Conservation (phyloP, 768 basidiomycete genomes). For the Nidula microcarpa region DNA sequence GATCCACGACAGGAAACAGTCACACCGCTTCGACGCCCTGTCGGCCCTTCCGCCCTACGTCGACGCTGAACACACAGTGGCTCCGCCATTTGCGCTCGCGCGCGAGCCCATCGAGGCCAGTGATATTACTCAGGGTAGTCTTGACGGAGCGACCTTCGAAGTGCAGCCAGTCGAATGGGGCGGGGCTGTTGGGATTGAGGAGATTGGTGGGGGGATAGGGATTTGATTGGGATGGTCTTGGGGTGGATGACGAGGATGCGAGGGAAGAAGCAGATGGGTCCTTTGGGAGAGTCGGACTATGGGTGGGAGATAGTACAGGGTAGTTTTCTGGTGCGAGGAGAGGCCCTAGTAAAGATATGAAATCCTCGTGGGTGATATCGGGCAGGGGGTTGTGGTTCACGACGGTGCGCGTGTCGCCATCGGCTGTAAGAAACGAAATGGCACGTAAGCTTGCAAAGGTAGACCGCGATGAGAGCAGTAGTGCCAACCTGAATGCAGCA, state of each 20-base stretch:
- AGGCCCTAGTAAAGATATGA: conserved; percentile 77
- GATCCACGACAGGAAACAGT: conserved; percentile 12
- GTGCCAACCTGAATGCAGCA: conserved; percentile 63
- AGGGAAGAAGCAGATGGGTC: conserved; percentile 30
- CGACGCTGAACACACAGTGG: conserved; percentile 79
- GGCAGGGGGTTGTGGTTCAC: conserved; percentile 88
- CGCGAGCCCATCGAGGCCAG: conserved; percentile 78
- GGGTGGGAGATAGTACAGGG: conserved; percentile 23
- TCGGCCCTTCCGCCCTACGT: conserved; percentile 68
- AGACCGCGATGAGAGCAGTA: neutral
- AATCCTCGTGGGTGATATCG: conserved; percentile 85
- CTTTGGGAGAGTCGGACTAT: conserved; percentile 20
- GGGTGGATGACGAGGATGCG: conserved; percentile 21
- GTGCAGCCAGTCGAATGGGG: conserved; percentile 85
- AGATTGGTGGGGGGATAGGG: conserved; percentile 23
- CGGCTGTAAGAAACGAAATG: conserved; percentile 29
- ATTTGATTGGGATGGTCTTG: conserved; percentile 26
- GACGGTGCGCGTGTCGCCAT: conserved; percentile 61
- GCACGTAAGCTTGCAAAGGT: no score
- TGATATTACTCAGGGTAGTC: conserved; percentile 75
- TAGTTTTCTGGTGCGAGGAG: conserved; percentile 81
- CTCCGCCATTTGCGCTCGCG: conserved; percentile 81
- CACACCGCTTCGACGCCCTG: conserved; percentile 80
- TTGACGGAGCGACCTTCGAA: conserved; percentile 81
- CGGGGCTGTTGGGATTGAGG: conserved; percentile 53